Percentiles rank a stretch among this genome's conserved stretches.
phyloP scores from a whole-genome alignment of 345 rosid genomes.

The Litchi chinensis region DNA sequence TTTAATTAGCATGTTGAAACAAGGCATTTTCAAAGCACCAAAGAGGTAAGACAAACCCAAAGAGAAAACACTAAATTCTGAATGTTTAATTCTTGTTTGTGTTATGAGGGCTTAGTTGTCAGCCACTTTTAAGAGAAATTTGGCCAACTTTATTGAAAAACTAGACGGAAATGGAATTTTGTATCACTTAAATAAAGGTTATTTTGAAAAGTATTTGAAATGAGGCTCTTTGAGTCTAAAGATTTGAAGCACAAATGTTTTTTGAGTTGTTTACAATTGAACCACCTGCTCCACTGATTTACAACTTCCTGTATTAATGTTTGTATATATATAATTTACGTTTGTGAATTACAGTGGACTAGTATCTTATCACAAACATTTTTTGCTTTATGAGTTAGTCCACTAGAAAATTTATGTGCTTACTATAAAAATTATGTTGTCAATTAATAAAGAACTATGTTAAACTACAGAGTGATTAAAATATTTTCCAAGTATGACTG shows the following conservation, averaged over 20 bases:
- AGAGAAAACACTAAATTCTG: background rate
- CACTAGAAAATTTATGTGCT: background rate
- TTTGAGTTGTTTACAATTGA: background rate
- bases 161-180: background rate
- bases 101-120: background rate
- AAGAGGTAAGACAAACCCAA: background rate
- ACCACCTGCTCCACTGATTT: background rate
- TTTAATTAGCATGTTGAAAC: background rate
- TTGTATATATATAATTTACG: background rate
- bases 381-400: background rate
- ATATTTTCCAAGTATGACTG: background rate
- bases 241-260: background rate
- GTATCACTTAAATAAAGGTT: background rate
- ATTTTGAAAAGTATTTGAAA: background rate
- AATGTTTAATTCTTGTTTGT: background rate
- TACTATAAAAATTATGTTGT: background rate
- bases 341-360: background rate
- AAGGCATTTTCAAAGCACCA: background rate
- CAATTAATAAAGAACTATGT: background rate
- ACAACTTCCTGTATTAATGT: background rate
- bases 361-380: background rate
- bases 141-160: background rate
- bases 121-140: background rate
- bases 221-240: background rate
- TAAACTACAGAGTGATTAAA: background rate